Evolutionary conservation across 768 basidiomycete species (phyloP), one percentile per base, ranked within the genome.

Genomic region (Filobasidium floriforme): DNA sequence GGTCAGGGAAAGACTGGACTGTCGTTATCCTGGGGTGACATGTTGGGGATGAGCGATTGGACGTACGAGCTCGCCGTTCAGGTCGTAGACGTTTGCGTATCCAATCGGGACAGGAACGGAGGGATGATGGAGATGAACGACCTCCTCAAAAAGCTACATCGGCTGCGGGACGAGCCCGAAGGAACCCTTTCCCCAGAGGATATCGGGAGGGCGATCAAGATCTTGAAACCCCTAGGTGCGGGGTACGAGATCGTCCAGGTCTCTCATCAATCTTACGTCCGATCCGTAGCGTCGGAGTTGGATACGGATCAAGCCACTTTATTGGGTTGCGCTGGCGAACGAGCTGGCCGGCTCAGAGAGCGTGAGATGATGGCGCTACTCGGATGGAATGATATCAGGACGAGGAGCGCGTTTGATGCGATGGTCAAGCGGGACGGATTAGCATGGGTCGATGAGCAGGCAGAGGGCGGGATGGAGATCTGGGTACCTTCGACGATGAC

Each of bases 391-490:
- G 77, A 82, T 59, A 88, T 89, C 41, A 83, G 96, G 29, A 88
- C 89, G 4, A 81, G 83, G 59, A 83, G 85, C 12, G 92, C 88
- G 1, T 77, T 98, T 72, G 87, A 92, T 72, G 92, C 93, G 68
- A 92, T 94, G 86, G 83, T 93, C 15, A 82, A 90, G 68, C 83
- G 88, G 29, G 92, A 98, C 69, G 94, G 93, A 1, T 80, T 94
- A 28, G 93, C 90, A 66, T 99, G 96, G 96, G 75, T 98, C 37
- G 96, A 99, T 73, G 87, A 90, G 28, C 92, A 96, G 78, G 90
- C 89, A 62, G 85, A 86, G 14, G 81, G 80, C 37, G 85, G 86
- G 32, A 82, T 82, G 65, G 85, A 86, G 26, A 94, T 91, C 75
- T 97, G 92, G 92, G 82, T 94, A 12, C 88, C 88, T 0, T 89